These are phyloP conservation scores for Chamaecrista fasciculata DNA, from an alignment of 306 rosid species.

Conservation along the genomic window DNA sequence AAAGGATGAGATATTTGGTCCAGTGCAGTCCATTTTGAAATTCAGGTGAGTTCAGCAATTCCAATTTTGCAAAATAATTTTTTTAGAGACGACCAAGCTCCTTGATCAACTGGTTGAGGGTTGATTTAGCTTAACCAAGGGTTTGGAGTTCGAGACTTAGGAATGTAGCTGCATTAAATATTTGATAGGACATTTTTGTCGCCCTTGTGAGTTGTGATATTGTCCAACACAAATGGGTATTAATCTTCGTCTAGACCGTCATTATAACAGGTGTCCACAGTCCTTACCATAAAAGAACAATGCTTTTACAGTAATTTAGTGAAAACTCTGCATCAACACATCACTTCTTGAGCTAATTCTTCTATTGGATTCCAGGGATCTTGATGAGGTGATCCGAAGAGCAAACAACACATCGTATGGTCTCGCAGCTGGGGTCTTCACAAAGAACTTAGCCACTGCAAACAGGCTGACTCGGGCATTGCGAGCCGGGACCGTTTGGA, in stretches of 20 bases:
- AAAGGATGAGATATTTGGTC: conserved; percentile 88
- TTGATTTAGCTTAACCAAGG: too few species aligned
- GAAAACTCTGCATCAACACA: neutral
- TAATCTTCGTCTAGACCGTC: too few species aligned
- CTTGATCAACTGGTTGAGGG: too few species aligned
- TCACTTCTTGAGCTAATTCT: conserved; percentile 1
- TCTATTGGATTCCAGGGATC: conserved; percentile 48
- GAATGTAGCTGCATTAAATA: too few species aligned
- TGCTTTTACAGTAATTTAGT: too few species aligned
- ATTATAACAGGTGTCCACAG: too few species aligned
- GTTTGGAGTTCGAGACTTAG: too few species aligned
- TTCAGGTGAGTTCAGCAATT: conserved; percentile 55
- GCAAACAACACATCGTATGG: conserved; percentile 69
- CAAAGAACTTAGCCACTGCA: conserved; percentile 69
- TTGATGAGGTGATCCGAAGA: conserved; percentile 69
- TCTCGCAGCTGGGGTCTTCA: conserved; percentile 88
- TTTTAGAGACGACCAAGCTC: too few species aligned
- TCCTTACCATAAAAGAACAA: too few species aligned
- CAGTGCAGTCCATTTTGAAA: conserved; percentile 84
- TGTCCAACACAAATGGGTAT: too few species aligned
- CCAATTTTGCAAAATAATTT: neutral
- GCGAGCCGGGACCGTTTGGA: conserved; percentile 76
- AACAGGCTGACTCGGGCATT: conserved; percentile 67
- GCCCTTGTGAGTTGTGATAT: too few species aligned
- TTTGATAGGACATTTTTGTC: too few species aligned